A percentile compares a stretch with the other conserved stretches of the same genome.
Evolutionary conservation across 2,329 filamentous ascomycete genomes (phyloP).

Genomic region (Cordyceps fumosorosea): DNA sequence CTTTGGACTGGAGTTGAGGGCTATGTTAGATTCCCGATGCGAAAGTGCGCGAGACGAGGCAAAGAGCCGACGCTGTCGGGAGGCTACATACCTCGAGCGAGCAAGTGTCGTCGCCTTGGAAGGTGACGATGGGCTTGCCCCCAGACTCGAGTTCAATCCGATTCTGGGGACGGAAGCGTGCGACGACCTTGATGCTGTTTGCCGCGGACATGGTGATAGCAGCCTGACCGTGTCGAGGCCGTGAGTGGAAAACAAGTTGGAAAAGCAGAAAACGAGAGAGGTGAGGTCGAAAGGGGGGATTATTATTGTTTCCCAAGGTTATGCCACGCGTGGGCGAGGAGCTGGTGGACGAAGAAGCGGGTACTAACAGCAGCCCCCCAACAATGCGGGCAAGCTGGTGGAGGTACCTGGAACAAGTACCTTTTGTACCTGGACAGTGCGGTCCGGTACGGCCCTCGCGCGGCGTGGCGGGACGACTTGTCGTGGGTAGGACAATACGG

Average conservation of each 20-base stretch:
- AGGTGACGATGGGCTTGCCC: constrained; percentile 85
- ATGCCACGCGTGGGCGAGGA: constrained; percentile 8
- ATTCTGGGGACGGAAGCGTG: constrained; percentile 96
- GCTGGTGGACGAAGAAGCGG: constrained; percentile 8
- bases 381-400: constrained; percentile 10
- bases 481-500: not conserved
- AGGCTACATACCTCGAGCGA: constrained; percentile 62
- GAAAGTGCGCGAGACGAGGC: not conserved
- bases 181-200: constrained; percentile 80
- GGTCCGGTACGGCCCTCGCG: not conserved
- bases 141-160: constrained; percentile 84
- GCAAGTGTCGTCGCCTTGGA: constrained; percentile 86
- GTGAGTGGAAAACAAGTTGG: constrained; percentile 2
- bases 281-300: constrained; percentile 2
- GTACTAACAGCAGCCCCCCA: constrained; percentile 3
- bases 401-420: not conserved
- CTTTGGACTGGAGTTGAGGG: constrained; percentile 58
- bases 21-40: not conserved
- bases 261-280: constrained; percentile 3
- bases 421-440: not conserved
- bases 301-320: constrained; percentile 1
- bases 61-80: constrained; percentile 1
- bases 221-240: constrained; percentile 8
- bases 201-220: constrained; percentile 46
- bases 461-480: not conserved